Evolutionary conservation across 2,329 filamentous ascomycete species (phyloP), one percentile per base, ranked within the genome.

Genomic region (Amesomyces nigricolor): DNA sequence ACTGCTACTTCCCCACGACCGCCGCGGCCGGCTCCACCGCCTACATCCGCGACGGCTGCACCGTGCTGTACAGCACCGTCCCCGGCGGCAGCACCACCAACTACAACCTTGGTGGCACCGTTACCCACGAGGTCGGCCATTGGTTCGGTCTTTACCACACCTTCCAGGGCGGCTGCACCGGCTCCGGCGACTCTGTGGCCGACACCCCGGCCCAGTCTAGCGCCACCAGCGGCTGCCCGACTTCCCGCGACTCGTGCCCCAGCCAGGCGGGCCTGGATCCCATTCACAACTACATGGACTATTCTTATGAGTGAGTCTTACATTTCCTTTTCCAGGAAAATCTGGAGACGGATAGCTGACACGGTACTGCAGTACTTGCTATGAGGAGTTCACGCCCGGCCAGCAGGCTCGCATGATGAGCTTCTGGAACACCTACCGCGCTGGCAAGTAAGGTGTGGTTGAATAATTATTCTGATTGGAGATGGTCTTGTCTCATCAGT

Each of bases 141-240:
- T 75, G 72, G 73, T 69, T 75, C 55, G 72, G 73, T 47, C 66
- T 76, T 16, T 69, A 70, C 61, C 73, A 76, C 61, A 74, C 72
- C 53, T 76, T 75, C 67, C 67, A 74, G 61, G 73, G 71, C 39
- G 68, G 67, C 45, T 74, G 72, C 62, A 64, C 63, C 32, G 67
- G 68, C 11, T 37, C 40, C 29, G 72, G 72, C n/a, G 73, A 76
- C 60, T 63, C 58, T 29, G 66, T 75, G 16, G 56, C 65, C 39
- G 73, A 76, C 51, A 76, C 73, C 13, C 72, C 73, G 4, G 67
- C 70, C 22, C 68, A 75, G 62, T 59, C 64, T 16, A 66, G 59
- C 37, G 48, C 66, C 29, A 64, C 66, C 22, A 63, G 58, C n/a
- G 73, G 73, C 17, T 75, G 72, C 65, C 72, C 72, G 11, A 44